These are phyloP conservation scores for Lunularia cruciata DNA, from an alignment of 225 moss, liverwort and hornwort genomes.

Conservation along the genomic window DNA sequence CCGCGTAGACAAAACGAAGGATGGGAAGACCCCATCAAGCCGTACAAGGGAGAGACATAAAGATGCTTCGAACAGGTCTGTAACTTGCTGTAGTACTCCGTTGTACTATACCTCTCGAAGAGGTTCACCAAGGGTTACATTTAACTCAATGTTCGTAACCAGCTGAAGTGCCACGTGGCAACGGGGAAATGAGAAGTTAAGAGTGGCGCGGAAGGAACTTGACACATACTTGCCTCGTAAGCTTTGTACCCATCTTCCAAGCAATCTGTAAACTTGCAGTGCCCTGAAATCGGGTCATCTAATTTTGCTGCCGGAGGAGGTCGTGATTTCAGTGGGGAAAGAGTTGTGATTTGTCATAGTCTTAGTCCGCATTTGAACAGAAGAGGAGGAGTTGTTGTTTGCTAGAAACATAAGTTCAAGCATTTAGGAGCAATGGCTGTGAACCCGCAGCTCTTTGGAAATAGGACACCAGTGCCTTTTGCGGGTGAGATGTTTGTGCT, in stretches of 20 bases:
- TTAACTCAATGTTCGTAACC: too few species aligned
- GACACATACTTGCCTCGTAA: background rate
- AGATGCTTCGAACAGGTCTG: too few species aligned
- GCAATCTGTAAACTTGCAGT: background rate
- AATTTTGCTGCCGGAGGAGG: too few species aligned
- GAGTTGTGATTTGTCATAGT: background rate
- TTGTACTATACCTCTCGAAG: too few species aligned
- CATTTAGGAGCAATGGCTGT: conserved; percentile 60
- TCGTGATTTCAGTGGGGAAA: too few species aligned
- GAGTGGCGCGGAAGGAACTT: conserved; percentile 12
- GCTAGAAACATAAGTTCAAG: background rate
- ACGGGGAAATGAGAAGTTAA: background rate
- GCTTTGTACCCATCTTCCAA: too few species aligned
- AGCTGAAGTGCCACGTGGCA: background rate
- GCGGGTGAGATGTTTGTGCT: conserved; percentile 83
- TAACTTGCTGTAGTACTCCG: too few species aligned
- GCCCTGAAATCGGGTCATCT: background rate
- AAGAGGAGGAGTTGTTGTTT: background rate
- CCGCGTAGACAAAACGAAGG: too few species aligned
- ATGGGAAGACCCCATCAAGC: too few species aligned
- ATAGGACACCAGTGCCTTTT: conserved; percentile 81
- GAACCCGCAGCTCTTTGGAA: conserved; percentile 78
- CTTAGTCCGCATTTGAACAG: too few species aligned
- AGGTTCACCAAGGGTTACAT: too few species aligned
- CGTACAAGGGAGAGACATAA: too few species aligned